Base-by-base conservation (phyloP, 2,329 filamentous ascomycete genomes). In the Fusarium tupiense region DNA sequence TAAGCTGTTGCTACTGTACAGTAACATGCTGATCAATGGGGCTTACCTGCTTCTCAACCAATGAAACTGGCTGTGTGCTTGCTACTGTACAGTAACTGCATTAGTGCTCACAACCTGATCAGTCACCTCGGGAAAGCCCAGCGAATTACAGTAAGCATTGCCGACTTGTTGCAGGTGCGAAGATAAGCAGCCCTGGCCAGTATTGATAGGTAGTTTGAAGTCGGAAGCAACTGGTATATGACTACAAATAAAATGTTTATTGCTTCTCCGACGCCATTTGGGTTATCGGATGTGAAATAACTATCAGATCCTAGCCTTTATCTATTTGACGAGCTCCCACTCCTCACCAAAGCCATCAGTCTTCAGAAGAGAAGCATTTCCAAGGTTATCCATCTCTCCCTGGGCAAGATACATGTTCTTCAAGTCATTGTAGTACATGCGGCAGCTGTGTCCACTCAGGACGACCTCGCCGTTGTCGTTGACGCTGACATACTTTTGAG, bases 241-340 rank as follows among this genome's bases (percentile, higher is more conserved):
- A 6, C 3, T 33, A 19, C 17, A 53, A 35, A 16, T 35, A 3
- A 35, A 35, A 37, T 24, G 31, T 26, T 26, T 6, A 53, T 20
- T 16, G 9, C 11, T 37, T 37, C 17, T 37, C 50, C 19, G 31
- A 4, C 9, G 22, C 22, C 8, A 6, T 20, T 37, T 37, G n/a
- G 2, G 6, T 7, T 8, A 19, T 37, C 17, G 12, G 17, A 20
- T 11, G 19, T 16, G 22, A 52, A 24, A 6, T 11, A 22, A n/a
- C 50, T 26, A 37, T 16, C 31, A 12, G 50, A 6, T 5, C 6
- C 49, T 24, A 50, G 24, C 17, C 3, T 40, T 22, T 2, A 22
- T 40, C 44, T 60, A 53, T 53, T 20, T 53, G 44, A 53, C 38
- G 19, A 68, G 85, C 13, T 50, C 41, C 56, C 54, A 67, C 38